Percentiles rank a stretch among this genome's conserved stretches.
phyloP scores from a whole-genome alignment of 169 alveolate species.

The Plasmodium chabaudi region DNA sequence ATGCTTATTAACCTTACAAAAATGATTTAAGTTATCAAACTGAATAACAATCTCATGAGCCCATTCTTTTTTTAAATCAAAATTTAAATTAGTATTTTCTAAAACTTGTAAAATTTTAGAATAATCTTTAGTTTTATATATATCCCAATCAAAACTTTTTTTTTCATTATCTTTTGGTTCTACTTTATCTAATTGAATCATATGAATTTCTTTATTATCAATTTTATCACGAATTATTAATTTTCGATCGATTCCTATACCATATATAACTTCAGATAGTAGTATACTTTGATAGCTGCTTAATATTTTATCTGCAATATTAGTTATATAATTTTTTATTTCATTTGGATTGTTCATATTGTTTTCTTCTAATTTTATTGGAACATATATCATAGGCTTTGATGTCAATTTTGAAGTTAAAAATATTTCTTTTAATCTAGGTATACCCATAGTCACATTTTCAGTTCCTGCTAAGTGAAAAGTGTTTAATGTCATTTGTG shows the following conservation, averaged over 20 bases:
- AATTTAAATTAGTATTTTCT: constrained; percentile 27
- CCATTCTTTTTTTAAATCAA: constrained; percentile 80
- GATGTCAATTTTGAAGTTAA: constrained; percentile 88
- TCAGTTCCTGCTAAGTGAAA: constrained; percentile 99
- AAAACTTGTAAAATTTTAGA: constrained; percentile 25
- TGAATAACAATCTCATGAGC: constrained; percentile 89
- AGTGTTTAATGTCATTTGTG: constrained; percentile 99
- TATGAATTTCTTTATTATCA: constrained; percentile 7
- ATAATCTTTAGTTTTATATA: background rate
- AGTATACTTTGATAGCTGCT: constrained; percentile 88
- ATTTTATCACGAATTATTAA: constrained; percentile 29
- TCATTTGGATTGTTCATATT: constrained; percentile 6
- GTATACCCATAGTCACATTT: constrained; percentile 99
- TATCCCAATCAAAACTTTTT: background rate
- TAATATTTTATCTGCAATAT: constrained; percentile 89
- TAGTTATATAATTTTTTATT: constrained; percentile 79
- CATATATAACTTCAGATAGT: constrained; percentile 90
- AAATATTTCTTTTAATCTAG: constrained; percentile 98
- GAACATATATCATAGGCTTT: constrained; percentile 84
- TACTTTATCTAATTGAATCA: background rate
- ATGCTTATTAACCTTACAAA: constrained; percentile 79
- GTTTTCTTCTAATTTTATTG: constrained; percentile 61
- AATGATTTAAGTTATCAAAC: constrained; percentile 86
- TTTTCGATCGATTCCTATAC: constrained; percentile 80
- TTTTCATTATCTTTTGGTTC: background rate